Conservation (phyloP, 805 yeast genomes). For the Myxozyma mucilagina region DNA sequence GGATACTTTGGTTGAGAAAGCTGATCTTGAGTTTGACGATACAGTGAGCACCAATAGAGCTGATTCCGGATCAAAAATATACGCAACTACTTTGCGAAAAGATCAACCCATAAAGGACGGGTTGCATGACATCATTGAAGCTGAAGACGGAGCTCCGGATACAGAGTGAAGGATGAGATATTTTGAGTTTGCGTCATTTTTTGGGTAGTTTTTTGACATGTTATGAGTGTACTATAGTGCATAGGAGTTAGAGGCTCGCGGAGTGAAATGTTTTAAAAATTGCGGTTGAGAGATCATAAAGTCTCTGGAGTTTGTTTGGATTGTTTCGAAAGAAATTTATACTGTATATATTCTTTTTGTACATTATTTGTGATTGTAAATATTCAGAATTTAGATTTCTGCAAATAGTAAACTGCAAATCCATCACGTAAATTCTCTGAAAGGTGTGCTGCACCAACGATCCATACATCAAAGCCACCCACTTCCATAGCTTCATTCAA, state of each 20-base stretch:
- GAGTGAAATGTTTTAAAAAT: too few relatives aligned
- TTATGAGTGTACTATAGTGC: too few relatives aligned
- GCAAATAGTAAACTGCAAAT: constrained; percentile 48
- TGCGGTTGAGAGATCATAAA: too few relatives aligned
- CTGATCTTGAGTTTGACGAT: neutral
- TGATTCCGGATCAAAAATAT: too few relatives aligned
- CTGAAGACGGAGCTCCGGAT: neutral
- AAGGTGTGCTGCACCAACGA: constrained; percentile 41
- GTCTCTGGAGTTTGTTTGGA: too few relatives aligned
- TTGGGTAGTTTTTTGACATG: too few relatives aligned
- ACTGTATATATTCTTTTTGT: neutral
- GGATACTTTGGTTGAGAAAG: neutral
- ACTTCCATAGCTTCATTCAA: constrained; percentile 40
- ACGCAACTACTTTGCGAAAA: neutral
- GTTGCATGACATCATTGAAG: neutral
- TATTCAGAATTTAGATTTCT: neutral
- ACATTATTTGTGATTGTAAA: neutral
- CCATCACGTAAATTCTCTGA: constrained; percentile 45
- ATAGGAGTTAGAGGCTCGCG: too few relatives aligned
- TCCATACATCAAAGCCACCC: constrained; percentile 42
- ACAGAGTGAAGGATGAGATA: too few relatives aligned
- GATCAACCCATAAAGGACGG: neutral
- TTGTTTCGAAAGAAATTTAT: too few relatives aligned
- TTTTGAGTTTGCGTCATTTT: too few relatives aligned
- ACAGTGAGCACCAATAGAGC: neutral